Base-by-base conservation (phyloP, 768 basidiomycete genomes). In the Collybia sordida region DNA sequence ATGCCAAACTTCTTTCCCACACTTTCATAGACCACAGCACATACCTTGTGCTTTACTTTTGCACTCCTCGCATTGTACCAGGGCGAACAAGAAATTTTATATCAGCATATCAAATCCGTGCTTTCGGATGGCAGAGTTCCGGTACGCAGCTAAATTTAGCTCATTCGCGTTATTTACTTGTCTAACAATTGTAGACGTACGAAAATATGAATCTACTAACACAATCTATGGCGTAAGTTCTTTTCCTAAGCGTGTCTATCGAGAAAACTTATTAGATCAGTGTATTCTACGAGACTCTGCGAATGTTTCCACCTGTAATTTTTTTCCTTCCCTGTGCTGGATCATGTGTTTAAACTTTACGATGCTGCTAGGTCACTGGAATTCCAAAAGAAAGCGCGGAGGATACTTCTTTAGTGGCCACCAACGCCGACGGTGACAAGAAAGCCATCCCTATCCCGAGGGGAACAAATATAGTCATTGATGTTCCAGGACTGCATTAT, bases 251-350 rank as follows among this genome's bases (percentile, higher is more conserved):
- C 8, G 6, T 41, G 23, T 23, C 14, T 46, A 11, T 42, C 47
- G 18, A 15, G 9, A 49, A 27, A 49, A 45, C 15, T 28, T 35
- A 42, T 35, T 27, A 17, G 11, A 15, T 19, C 28, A 80, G 78
- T 15, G 75, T 77, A 2, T 73, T 77, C 49, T 67, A 80, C 49
- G 80, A 82, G 59, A 77, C 78, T 2, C 59, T 80, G 18, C 68
- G 80, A 19, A 53, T 80, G 62, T 79, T 69, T 48, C 69, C 74
- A 27, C 72, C 79, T 17, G 78, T 77, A 46, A 47, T 69, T 60
- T n/a, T 3, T 37, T 7, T 23, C 8, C 41, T 46, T n/a, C 25
- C 28, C 18, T 12, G 36, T 18, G 3, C 6, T 24, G 24, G 17
- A 12, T 21, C 14, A 18, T 6, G 4, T 45, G 39, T 34, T 39